Conservation (phyloP, 805 yeast genomes). For the Metschnikowia peoriensis region DNA sequence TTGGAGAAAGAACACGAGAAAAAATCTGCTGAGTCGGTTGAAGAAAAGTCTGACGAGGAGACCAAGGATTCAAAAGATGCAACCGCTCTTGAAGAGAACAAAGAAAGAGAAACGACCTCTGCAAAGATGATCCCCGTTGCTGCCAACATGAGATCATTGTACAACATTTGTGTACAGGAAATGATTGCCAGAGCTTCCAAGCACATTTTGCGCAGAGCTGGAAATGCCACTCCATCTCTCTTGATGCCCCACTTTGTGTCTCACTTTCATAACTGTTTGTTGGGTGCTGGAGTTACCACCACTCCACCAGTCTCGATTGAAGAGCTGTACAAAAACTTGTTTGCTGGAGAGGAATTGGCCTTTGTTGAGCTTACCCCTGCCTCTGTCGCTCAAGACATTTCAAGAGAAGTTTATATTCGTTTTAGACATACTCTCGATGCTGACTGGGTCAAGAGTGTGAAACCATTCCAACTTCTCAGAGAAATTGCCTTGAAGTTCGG, state of each 20-base stretch:
- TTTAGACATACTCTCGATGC: conserved; percentile 59
- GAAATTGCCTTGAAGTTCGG: conserved; percentile 78
- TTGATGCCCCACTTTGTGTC: conserved; percentile 60
- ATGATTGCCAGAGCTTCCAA: conserved; percentile 79
- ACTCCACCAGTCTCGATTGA: conserved; percentile 42
- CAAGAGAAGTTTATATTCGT: conserved; percentile 55
- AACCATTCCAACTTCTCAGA: conserved; percentile 53
- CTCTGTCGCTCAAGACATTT: conserved; percentile 43
- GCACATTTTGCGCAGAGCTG: conserved; percentile 58
- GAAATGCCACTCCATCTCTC: conserved; percentile 48
- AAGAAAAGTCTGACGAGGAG: conserved; percentile 3
- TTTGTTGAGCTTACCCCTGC: conserved; percentile 48
- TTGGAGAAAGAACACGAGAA: conserved; percentile 22
- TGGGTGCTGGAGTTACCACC: conserved; percentile 50
- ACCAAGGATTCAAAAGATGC: conserved; percentile 23
- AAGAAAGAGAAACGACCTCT: conserved; percentile 27
- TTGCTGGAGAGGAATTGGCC: conserved; percentile 37
- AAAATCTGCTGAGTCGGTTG: conserved; percentile 9
- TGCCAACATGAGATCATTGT: conserved; percentile 48
- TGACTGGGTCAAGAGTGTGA: conserved; percentile 45
- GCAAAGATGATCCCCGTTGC: conserved; percentile 43
- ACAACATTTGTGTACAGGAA: conserved; percentile 54
- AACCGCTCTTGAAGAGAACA: conserved; percentile 24
- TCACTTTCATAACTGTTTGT: conserved; percentile 68
- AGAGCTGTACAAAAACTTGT: conserved; percentile 40